phyloP scores from a whole-genome alignment of 73 alveolate genomes.

The Tetrahymena malaccensis region DNA sequence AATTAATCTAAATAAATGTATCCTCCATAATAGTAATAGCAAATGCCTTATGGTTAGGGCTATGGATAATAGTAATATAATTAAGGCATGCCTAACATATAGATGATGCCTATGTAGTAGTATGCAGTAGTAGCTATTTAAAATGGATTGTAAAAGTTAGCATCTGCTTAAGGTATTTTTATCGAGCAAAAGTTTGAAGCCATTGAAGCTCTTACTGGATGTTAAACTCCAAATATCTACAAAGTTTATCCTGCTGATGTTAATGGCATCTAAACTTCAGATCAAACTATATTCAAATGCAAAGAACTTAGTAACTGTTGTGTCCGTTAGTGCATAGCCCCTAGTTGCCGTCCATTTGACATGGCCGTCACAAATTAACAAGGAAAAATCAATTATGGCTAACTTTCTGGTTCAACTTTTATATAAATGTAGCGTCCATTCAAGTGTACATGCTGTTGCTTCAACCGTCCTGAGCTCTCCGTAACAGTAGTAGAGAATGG shows the following conservation, averaged over 20 bases:
- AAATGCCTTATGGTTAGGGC: background rate
- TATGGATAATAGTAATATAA: background rate
- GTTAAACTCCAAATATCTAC: conserved; percentile 23
- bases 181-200: background rate
- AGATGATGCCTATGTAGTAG: background rate
- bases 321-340: conserved; percentile 9
- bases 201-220: background rate
- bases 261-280: background rate
- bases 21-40: background rate
- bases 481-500: background rate
- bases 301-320: conserved; percentile 12
- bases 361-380: conserved; percentile 11
- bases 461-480: conserved; percentile 20
- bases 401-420: background rate
- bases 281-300: conserved; percentile 12
- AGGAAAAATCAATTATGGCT: background rate
- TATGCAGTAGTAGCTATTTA: background rate
- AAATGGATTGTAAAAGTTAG: background rate
- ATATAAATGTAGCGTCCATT: conserved; percentile 1
- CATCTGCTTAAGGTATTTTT: background rate
- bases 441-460: conserved; percentile 24
- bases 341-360: conserved; percentile 8
- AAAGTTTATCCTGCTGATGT: conserved; percentile 13
- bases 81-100: background rate
- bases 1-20: background rate